Percentiles rank a stretch among this genome's conserved stretches.
Evolutionary conservation across 2,329 filamentous ascomycete genomes (phyloP).

Genomic region (Tolypocladium ophioglossoides): DNA sequence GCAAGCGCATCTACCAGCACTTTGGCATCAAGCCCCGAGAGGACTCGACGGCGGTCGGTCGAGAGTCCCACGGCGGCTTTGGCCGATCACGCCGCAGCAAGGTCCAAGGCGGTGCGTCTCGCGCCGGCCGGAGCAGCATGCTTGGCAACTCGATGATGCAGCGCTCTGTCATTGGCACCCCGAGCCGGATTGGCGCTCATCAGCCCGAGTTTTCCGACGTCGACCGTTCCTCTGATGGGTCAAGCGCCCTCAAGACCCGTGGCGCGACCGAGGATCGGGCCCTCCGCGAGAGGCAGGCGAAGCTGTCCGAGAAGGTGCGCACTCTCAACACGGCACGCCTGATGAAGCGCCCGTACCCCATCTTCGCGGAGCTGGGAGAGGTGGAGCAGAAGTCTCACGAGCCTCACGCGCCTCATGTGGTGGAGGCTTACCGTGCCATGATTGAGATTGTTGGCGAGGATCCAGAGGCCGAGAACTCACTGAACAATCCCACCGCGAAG

Average conservation of each 20-base stretch:
- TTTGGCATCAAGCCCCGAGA: conserved; percentile 71
- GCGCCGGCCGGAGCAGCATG: conserved; percentile 36
- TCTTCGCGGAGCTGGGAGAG: conserved; percentile 65
- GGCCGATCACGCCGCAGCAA: conserved; percentile 47
- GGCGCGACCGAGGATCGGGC: conserved; percentile 58
- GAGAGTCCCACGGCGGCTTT: conserved; percentile 45
- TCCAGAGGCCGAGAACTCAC: conserved; percentile 43
- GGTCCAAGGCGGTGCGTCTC: conserved; percentile 38
- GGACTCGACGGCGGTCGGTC: conserved; percentile 27
- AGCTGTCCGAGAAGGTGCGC: conserved; percentile 70
- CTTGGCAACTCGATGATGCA: conserved; percentile 56
- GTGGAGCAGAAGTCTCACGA: conserved; percentile 63
- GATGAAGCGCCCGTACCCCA: conserved; percentile 55
- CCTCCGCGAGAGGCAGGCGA: conserved; percentile 72
- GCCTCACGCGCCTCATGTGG: conserved; percentile 61
- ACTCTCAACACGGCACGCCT: conserved; percentile 65
- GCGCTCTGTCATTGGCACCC: conserved; percentile 78
- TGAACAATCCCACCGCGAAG: conserved; percentile 54
- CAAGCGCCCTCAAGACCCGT: conserved; percentile 31
- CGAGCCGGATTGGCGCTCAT: conserved; percentile 57
- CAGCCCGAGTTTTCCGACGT: conserved; percentile 59
- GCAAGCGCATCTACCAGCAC: conserved; percentile 88
- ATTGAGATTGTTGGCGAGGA: conserved; percentile 70
- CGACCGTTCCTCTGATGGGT: conserved; percentile 42
- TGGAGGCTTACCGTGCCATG: conserved; percentile 74